A percentile compares a stretch with the other conserved stretches of the same genome.
Conservation (phyloP, 1,284 basidiomycete genomes). For the Gymnopus androsaceus region DNA sequence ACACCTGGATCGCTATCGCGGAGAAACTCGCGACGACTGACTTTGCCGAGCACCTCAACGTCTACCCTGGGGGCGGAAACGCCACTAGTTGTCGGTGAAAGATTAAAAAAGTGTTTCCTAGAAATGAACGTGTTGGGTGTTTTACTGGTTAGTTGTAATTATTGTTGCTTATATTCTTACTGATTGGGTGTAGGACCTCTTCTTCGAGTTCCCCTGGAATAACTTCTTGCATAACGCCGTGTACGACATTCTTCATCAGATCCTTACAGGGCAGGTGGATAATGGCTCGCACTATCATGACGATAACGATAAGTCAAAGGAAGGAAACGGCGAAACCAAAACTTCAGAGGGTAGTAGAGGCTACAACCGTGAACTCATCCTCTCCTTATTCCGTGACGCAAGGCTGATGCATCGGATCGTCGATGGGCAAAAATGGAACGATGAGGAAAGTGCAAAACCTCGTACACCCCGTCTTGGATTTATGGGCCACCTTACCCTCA, state of each 20-base stretch:
- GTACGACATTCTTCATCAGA: constrained; percentile 95
- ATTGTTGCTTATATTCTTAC: constrained; percentile 3
- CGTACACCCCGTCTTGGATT: constrained; percentile 84
- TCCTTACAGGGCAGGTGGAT: constrained; percentile 85
- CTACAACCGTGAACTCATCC: constrained; percentile 78
- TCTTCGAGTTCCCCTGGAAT: constrained; percentile 97
- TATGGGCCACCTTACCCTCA: constrained; percentile 96
- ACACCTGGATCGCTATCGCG: constrained; percentile 38
- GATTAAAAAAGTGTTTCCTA: constrained; percentile 76
- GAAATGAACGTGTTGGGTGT: constrained; percentile 72
- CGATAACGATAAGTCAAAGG: background rate
- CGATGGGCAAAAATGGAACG: constrained; percentile 80
- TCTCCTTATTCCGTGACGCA: constrained; percentile 82
- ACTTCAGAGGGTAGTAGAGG: constrained; percentile 39
- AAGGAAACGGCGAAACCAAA: background rate
- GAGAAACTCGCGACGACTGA: constrained; percentile 51
- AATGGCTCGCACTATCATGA: constrained; percentile 38
- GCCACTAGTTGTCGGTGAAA: constrained; percentile 64
- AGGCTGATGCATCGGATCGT: constrained; percentile 81
- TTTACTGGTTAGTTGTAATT: constrained; percentile 62
- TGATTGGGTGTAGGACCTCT: constrained; percentile 66
- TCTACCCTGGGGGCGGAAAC: constrained; percentile 20
- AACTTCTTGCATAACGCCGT: constrained; percentile 98
- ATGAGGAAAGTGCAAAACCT: constrained; percentile 65
- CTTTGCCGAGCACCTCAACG: constrained; percentile 32